Evolutionary conservation across 495 filamentous ascomycete genomes (phyloP).

Genomic region (Neurospora terricola): DNA sequence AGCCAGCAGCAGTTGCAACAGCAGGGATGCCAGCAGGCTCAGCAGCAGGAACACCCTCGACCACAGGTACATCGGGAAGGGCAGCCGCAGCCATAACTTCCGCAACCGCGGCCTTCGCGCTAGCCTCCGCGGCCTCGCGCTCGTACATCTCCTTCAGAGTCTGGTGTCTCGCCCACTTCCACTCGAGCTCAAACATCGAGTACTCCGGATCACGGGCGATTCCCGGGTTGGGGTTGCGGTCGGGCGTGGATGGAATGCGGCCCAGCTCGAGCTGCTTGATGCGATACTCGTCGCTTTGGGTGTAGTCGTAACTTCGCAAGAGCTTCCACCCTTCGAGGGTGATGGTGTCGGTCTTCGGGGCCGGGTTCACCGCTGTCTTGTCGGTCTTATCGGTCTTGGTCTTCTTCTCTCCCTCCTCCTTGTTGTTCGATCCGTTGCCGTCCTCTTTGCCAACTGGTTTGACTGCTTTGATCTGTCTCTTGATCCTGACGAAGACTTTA

Average conservation of each 20-base stretch:
- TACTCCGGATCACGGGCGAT: neutral
- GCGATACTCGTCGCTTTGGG: neutral
- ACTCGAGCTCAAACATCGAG: neutral
- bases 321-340: neutral
- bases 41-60: neutral
- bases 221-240: neutral
- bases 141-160: neutral
- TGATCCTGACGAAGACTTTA: neutral
- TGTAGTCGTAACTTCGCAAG: neutral
- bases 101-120: neutral
- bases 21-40: neutral
- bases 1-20: neutral
- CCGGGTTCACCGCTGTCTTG: neutral
- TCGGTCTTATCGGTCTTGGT: neutral
- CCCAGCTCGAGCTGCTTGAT: neutral
- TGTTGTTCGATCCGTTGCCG: neutral
- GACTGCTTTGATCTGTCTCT: neutral
- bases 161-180: neutral
- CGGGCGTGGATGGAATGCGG: neutral
- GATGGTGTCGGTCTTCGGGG: neutral
- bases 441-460: neutral
- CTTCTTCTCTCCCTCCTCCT: neutral
- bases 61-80: neutral
- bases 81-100: neutral
- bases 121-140: neutral